Evolutionary conservation across 2,329 filamentous ascomycete genomes (phyloP), one percentile per base, ranked within the genome.

Genomic region (Aspergillus phoenicis): DNA sequence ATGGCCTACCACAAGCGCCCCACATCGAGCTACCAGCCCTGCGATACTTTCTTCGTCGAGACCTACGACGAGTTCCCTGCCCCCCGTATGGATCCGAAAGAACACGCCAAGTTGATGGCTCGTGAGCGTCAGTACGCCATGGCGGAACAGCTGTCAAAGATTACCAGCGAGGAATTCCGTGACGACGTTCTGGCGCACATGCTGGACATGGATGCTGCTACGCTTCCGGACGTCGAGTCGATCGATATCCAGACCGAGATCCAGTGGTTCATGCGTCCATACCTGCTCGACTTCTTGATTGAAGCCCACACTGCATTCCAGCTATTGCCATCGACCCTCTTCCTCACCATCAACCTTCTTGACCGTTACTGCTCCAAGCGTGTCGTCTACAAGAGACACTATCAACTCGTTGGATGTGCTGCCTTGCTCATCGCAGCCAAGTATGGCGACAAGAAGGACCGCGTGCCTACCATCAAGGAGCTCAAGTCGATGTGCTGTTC

Each of bases 181-280:
- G 92, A 97, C 77, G 94, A 98, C 76, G 90, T 97, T 75, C 87
- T 98, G 81, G 86, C 90, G 73, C 94, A 98, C 80, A 95, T 97
- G 90, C 87, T 92, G 76, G 85, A 91, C 72, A 97, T 99, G 94
- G 95, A 99, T 87, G 82, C 89, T 72, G 90, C 96, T 79, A 98
- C 95, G 28, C 83, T 98, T 67, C 91, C 95, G 57, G 95, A 99
- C 78, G 94, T 96, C 76, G 94, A 94, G 77, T 93, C 96, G 38
- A 99, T 99, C 77, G 95, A 99, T 77, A 97, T 98, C 79, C 95
- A 99, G 80, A 93, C 93, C 67, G 95, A 99, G 84, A 98, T 99
- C 65, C 93, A 98, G 76, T 99, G 95, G 95, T 98, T 96, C 81
- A 99, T 99, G 95, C 85, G 95, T 71, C 95, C 95, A 0, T 98